Evolutionary conservation across 768 basidiomycete species (phyloP), one percentile per base, ranked within the genome.

Genomic region (Suillus discolor): DNA sequence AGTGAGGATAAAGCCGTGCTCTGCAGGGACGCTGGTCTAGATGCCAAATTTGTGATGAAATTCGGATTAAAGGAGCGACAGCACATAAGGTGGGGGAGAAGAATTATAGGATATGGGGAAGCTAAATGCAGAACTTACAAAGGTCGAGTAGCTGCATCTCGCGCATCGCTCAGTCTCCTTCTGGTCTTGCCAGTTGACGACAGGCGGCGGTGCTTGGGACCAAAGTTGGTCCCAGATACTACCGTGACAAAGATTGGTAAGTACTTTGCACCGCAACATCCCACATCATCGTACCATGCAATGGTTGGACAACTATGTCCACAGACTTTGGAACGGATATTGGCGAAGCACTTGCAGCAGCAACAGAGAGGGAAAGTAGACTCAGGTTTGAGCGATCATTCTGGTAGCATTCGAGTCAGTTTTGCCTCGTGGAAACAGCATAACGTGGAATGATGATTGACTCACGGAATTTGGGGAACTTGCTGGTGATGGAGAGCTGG

Each of bases 161-260:
- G 81, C 31, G 91, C 92, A 75, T 93, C 92, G 75, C 90, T 92
- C 68, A 92, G 74, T 64, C 92, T 81, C 70, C 92, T 83, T 72
- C 87, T 86, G 31, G 85, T 81, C 76, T 90, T 87, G 23, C 91
- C 89, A 13, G 87, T 83, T 0, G 91, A 92, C 20, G 90, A 87
- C 23, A 92, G 78, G 20, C 91, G 82, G 62, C 92, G 87, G 74
- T 92, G 90, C 70, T 90, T 85, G 65, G 62, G 71, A 62, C 62
- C 66, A 34, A 66, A 80, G 71, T 79, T 85, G 61, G 73, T 69
- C 38, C 74, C 75, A 65, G 63, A 2, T 8, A 54, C 71, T 69
- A 9, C 20, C 36, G 36, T 8, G 36, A 62, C 53, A 62, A 51
- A 69, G 61, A 62, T 60, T 34, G 13, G 18, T 57, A 3, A 57